A percentile compares a stretch with the other conserved stretches of the same genome.
Evolutionary conservation across 1,139 yeast genomes (phyloP).

Genomic region (Sugiyamaella grinbergsii): DNA sequence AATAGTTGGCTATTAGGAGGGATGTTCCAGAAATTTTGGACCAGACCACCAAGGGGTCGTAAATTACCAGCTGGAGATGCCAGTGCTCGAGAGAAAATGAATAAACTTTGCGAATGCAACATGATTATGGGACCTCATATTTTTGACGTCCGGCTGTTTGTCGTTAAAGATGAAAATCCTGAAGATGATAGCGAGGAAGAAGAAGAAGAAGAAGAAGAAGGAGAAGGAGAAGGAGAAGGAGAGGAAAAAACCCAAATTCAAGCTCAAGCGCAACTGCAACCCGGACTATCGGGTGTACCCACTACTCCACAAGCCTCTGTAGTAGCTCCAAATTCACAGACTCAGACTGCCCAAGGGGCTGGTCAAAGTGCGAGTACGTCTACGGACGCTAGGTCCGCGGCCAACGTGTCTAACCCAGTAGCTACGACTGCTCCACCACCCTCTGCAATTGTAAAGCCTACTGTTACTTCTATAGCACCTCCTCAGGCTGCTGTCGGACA

Average conservation of each 20-base stretch:
- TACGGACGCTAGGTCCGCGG: background rate
- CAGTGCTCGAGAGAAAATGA: slow-evolving; percentile 83
- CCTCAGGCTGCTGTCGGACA: background rate
- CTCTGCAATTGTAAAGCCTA: background rate
- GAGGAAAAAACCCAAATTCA: background rate
- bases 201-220: slow-evolving; percentile 24
- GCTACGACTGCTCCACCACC: background rate
- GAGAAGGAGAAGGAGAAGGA: background rate
- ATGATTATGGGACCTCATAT: slow-evolving; percentile 80
- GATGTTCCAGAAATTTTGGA: slow-evolving; percentile 80
- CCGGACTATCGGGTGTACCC: background rate
- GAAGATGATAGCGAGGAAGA: slow-evolving; percentile 36
- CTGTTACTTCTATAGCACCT: slow-evolving; percentile 3
- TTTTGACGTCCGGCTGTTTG: slow-evolving; percentile 74
- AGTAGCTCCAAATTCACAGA: background rate
- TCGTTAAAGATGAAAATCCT: slow-evolving; percentile 68
- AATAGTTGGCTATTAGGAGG: slow-evolving; percentile 70
- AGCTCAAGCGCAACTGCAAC: background rate
- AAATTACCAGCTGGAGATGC: slow-evolving; percentile 51
- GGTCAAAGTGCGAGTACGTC: background rate
- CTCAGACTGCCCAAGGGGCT: background rate
- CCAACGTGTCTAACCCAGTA: background rate
- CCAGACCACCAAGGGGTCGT: slow-evolving; percentile 56
- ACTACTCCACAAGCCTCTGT: background rate
- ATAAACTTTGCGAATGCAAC: slow-evolving; percentile 76